A percentile compares a stretch with the other conserved stretches of the same genome.
Evolutionary conservation across 2,329 filamentous ascomycete species (phyloP).

Genomic region (Colletotrichum noveboracense): DNA sequence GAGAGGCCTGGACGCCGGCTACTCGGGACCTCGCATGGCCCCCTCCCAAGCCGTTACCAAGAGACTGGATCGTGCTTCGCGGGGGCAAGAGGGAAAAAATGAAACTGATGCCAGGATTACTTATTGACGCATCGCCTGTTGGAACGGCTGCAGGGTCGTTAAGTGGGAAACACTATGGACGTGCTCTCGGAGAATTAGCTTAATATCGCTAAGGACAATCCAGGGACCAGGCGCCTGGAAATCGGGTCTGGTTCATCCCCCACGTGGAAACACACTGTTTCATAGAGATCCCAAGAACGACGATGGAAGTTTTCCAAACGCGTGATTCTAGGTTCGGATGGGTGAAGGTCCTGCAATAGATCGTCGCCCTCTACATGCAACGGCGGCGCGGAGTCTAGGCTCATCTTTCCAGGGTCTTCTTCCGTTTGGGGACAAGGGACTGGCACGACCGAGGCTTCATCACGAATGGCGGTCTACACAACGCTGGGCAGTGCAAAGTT

Average conservation of each 20-base stretch:
- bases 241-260: background rate
- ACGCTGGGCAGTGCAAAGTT: background rate
- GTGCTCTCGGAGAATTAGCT: conserved; percentile 16
- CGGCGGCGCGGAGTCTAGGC: background rate
- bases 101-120: background rate
- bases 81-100: background rate
- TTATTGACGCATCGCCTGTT: background rate
- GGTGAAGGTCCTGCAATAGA: background rate
- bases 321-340: background rate
- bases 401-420: background rate
- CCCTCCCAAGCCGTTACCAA: background rate
- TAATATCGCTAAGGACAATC: background rate
- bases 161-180: background rate
- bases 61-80: background rate
- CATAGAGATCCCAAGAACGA: background rate
- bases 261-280: background rate
- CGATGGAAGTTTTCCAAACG: background rate
- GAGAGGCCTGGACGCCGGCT: background rate
- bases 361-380: background rate
- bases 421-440: background rate
- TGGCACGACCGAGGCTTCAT: background rate
- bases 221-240: background rate
- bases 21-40: background rate
- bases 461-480: background rate
- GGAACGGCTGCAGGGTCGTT: background rate